Conservation (phyloP, 495 filamentous ascomycete genomes). For the Amphirosellinia nigrospora region DNA sequence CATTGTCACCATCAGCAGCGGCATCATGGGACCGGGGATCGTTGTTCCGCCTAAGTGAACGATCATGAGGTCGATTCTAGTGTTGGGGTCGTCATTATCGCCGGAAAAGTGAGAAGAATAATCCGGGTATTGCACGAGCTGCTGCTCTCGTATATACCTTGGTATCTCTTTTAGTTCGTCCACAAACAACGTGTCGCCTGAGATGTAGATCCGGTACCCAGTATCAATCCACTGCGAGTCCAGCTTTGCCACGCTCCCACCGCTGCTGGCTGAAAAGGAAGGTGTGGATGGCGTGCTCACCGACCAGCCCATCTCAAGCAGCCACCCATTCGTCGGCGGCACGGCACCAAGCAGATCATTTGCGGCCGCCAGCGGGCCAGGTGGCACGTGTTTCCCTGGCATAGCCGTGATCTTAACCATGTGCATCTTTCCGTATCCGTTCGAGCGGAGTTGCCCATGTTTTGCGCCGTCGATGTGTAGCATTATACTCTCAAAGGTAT, state of each 20-base stretch:
- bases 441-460: conserved; percentile 15
- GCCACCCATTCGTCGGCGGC: conserved; percentile 76
- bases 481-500: conserved; percentile 60
- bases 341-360: conserved; percentile 69
- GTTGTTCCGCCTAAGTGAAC: conserved; percentile 71
- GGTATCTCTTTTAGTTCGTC: conserved; percentile 68
- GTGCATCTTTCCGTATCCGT: conserved; percentile 33
- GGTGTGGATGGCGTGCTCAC: not conserved
- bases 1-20: conserved; percentile 75
- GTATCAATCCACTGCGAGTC: conserved; percentile 43
- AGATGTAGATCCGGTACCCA: conserved; percentile 73
- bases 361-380: conserved; percentile 49
- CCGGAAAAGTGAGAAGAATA: not conserved
- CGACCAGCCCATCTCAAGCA: conserved; percentile 66
- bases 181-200: conserved; percentile 72
- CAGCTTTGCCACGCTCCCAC: not conserved
- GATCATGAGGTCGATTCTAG: conserved; percentile 69
- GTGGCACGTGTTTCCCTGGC: conserved; percentile 74
- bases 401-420: conserved; percentile 67
- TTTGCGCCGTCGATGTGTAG: conserved; percentile 49
- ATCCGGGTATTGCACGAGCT: conserved; percentile 19
- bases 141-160: conserved; percentile 46
- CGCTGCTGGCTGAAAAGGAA: not conserved
- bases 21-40: conserved; percentile 62
- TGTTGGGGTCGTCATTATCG: conserved; percentile 22